Evolutionary conservation across 2,329 filamentous ascomycete genomes (phyloP).

Genomic region (Ophiocordyceps camponoti-floridani): DNA sequence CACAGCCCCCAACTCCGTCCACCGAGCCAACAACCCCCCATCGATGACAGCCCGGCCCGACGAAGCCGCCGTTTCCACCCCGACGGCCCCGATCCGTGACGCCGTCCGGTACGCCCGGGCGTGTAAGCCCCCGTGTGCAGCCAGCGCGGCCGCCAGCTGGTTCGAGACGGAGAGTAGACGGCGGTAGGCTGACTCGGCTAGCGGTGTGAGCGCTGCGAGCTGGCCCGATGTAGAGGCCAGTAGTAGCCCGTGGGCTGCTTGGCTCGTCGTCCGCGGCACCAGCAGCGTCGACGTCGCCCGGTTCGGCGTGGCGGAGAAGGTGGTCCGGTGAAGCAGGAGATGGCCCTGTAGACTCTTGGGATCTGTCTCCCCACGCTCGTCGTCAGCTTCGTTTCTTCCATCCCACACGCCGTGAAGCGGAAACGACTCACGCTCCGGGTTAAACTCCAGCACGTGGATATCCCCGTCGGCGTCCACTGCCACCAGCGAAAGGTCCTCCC

Average conservation of each 20-base stretch:
- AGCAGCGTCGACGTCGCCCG: slow-evolving; percentile 58
- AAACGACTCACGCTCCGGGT: slow-evolving; percentile 61
- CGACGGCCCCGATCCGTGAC: slow-evolving; percentile 20
- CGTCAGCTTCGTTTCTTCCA: neutral
- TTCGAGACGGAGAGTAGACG: slow-evolving; percentile 66
- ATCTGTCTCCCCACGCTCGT: slow-evolving; percentile 31
- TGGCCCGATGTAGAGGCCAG: slow-evolving; percentile 60
- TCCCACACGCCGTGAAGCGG: neutral
- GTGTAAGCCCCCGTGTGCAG: slow-evolving; percentile 66
- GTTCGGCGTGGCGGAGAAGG: slow-evolving; percentile 73
- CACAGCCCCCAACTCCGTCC: slow-evolving; percentile 57
- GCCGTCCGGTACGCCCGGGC: slow-evolving; percentile 56
- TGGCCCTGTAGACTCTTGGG: slow-evolving; percentile 85
- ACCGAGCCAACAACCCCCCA: slow-evolving; percentile 55
- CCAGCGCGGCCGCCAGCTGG: slow-evolving; percentile 59
- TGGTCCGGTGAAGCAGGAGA: slow-evolving; percentile 68
- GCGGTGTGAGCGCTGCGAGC: slow-evolving; percentile 56
- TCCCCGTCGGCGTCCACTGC: slow-evolving; percentile 73
- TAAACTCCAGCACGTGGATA: slow-evolving; percentile 79
- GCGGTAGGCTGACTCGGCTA: slow-evolving; percentile 67
- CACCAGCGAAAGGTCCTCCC: slow-evolving; percentile 65
- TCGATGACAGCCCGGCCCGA: slow-evolving; percentile 57
- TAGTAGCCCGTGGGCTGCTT: slow-evolving; percentile 34
- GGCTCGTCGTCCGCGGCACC: slow-evolving; percentile 41
- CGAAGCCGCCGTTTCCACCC: slow-evolving; percentile 34